Base-by-base conservation (phyloP, 306 rosid species). In the Quercus robur region DNA sequence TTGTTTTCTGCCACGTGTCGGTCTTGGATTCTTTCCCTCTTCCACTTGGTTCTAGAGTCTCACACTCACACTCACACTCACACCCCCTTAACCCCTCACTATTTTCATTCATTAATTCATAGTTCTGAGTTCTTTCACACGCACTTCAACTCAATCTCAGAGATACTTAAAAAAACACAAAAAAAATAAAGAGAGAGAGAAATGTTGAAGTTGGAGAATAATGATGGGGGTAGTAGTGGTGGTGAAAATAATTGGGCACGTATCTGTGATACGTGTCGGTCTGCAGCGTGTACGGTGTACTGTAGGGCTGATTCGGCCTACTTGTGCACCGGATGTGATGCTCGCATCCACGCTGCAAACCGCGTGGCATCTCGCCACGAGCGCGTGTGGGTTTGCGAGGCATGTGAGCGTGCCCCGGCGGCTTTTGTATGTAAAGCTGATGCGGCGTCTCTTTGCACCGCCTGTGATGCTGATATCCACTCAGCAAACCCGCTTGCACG, bases 401-500 rank as follows among this genome's bases (percentile, higher is more conserved):
- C 97, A 0, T 95, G 99, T 77, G 99, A 95, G 79, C 88, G 92
- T 0, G 91, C 93, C 1, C 98, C 98, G 2, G 97, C 99, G 0
- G 93, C 92, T 2, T 86, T 93, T 25, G 78, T 95, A 12, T 95
- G 99, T 86, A 95, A 93, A 71, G 99, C 99, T 0, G 99, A 95
- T 57, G 94, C 96, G 0, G 99, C 99, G 0, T 95, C 99, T 0
- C 99, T 95, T 18, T 95, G 99, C 73, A 19, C 88, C 12, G 31
- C 93, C 15, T 95, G 99, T 78, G 99, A 95, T 56, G 93, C 94
- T 0, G 97, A 90, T 28, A 90, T 93, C 85, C 99, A 95, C 86
- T 87, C 99, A 2, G 98, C 99, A 6, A 95, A 95, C 70, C 97
- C 97, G 1, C 92, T 95, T 1, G 97, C 99, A 4, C 75, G 96